phyloP scores from a whole-genome alignment of 495 filamentous ascomycete species.

The Cudoniella acicularis region DNA sequence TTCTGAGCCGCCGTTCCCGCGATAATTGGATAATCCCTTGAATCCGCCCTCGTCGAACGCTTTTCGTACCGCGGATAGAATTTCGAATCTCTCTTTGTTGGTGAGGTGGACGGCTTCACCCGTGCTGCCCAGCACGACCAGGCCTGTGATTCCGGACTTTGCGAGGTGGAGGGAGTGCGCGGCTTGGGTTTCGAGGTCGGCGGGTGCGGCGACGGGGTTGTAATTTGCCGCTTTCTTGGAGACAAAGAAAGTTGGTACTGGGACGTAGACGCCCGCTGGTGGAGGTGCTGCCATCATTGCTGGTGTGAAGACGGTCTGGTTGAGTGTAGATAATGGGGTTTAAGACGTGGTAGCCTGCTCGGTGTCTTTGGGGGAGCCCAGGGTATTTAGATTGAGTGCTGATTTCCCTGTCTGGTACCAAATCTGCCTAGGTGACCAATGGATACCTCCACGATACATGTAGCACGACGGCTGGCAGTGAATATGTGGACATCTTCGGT shows the following conservation, averaged over 20 bases:
- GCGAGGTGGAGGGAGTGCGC: constrained; percentile 62
- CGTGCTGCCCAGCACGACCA: constrained; percentile 64
- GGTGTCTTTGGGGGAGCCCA: background rate
- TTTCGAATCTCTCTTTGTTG: constrained; percentile 50
- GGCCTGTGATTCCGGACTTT: constrained; percentile 54
- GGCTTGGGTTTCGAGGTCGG: constrained; percentile 55
- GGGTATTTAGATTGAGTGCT: background rate
- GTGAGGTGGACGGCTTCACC: constrained; percentile 67
- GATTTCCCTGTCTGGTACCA: background rate
- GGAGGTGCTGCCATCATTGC: constrained; percentile 16
- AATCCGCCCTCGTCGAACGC: constrained; percentile 53
- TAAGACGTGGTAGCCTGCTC: background rate
- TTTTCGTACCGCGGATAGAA: constrained; percentile 50
- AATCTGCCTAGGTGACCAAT: too few species aligned
- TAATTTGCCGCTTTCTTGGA: constrained; percentile 21
- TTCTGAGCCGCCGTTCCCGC: constrained; percentile 62
- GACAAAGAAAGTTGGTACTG: constrained; percentile 30
- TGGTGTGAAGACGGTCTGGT: background rate
- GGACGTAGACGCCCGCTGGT: constrained; percentile 28
- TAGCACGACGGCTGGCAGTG: background rate
- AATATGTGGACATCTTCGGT: constrained; percentile 6
- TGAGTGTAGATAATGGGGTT: background rate
- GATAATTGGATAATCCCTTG: constrained; percentile 60
- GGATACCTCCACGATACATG: background rate
- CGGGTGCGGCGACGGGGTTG: constrained; percentile 28